phyloP scores from a whole-genome alignment of 2,329 filamentous ascomycete species.

The Apiospora pterosperma region DNA sequence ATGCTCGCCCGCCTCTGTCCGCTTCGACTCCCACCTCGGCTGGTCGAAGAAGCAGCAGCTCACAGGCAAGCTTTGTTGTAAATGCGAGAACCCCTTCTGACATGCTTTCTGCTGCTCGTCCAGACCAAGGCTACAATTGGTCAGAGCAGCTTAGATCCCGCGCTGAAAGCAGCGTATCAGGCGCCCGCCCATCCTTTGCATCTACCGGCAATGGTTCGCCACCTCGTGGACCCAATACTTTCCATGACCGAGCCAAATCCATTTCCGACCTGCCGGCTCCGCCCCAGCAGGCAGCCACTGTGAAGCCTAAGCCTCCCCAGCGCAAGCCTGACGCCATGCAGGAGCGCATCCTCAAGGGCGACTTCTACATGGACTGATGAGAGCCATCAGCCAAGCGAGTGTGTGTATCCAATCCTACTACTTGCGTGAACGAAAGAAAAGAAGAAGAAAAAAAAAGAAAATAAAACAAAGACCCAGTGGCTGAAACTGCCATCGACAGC shows the following conservation, averaged over 20 bases:
- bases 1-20: constrained; percentile 24
- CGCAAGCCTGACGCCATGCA: constrained; percentile 90
- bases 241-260: constrained; percentile 68
- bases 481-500: neutral
- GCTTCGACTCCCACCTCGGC: constrained; percentile 28
- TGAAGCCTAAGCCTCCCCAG: constrained; percentile 40
- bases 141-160: constrained; percentile 91
- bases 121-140: constrained; percentile 96
- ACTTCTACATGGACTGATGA: constrained; percentile 91
- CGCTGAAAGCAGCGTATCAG: constrained; percentile 73
- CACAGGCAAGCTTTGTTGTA: constrained; percentile 60
- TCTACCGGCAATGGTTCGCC: constrained; percentile 39
- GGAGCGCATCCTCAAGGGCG: constrained; percentile 94
- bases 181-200: constrained; percentile 53
- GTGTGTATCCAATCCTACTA: neutral
- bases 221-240: constrained; percentile 32
- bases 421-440: neutral
- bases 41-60: constrained; percentile 30
- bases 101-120: constrained; percentile 53
- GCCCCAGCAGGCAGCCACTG: constrained; percentile 46
- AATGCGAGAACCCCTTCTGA: constrained; percentile 61
- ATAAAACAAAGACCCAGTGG: neutral
- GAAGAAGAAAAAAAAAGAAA: neutral
- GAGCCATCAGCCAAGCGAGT: neutral
- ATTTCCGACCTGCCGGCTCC: constrained; percentile 61